A percentile compares a stretch with the other conserved stretches of the same genome.
Conservation (phyloP, 441 rosid genomes). For the Capsella rubella region DNA sequence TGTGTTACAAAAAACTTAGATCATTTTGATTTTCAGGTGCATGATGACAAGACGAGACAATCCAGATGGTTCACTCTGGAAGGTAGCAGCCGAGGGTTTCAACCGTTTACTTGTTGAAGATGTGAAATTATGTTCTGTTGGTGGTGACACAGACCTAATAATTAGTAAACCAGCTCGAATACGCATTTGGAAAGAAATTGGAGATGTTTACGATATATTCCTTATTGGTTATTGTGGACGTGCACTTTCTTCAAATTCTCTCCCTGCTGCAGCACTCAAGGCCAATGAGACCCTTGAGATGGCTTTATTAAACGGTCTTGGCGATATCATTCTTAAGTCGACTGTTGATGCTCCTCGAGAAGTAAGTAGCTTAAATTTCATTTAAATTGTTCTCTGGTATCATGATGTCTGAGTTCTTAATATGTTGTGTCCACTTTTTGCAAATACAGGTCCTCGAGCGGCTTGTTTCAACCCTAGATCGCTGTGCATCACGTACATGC, state of each 20-base stretch:
- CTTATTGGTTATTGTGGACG: conserved; percentile 97
- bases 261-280: conserved; percentile 59
- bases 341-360: conserved; percentile 84
- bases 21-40: conserved; percentile 61
- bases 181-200: conserved; percentile 96
- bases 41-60: conserved; percentile 97
- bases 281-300: conserved; percentile 94
- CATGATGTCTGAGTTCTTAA: not conserved
- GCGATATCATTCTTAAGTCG: conserved; percentile 78
- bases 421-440: conserved; percentile 6
- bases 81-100: conserved; percentile 91
- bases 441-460: conserved; percentile 76
- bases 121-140: conserved; percentile 51
- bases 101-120: conserved; percentile 78
- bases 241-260: conserved; percentile 84
- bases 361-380: conserved; percentile 56
- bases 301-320: conserved; percentile 75
- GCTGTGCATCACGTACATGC: conserved; percentile 99
- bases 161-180: conserved; percentile 69
- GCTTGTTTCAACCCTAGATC: conserved; percentile 86
- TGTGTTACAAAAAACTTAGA: conserved; percentile 24
- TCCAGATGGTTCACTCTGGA: conserved; percentile 98
- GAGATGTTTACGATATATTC: conserved; percentile 95
- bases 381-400: conserved; percentile 26
- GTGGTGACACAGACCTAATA: conserved; percentile 57